Conservation (phyloP, 2,329 filamentous ascomycete species). For the Fusarium robinianum region DNA sequence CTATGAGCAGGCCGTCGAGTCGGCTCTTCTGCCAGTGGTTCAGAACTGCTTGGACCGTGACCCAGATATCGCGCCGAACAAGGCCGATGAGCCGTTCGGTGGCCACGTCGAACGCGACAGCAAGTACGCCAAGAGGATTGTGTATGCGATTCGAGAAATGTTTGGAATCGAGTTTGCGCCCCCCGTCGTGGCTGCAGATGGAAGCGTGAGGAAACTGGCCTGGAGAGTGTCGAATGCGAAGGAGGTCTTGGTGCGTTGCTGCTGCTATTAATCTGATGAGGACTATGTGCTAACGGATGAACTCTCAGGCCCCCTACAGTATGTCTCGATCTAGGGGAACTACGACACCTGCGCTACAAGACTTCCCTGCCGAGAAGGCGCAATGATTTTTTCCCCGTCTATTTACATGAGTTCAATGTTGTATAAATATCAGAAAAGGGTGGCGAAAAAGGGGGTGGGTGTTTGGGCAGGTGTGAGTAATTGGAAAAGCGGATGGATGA, state of each 20-base stretch:
- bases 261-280: not conserved
- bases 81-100: constrained; percentile 81
- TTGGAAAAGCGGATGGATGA: too few species aligned
- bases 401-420: too few species aligned
- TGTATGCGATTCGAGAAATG: constrained; percentile 95
- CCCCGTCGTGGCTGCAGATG: constrained; percentile 89
- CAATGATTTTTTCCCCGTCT: constrained; percentile 7
- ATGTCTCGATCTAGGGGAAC: constrained; percentile 69
- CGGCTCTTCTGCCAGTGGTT: constrained; percentile 78
- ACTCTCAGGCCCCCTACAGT: constrained; percentile 68
- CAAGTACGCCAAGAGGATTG: constrained; percentile 87
- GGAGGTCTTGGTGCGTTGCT: constrained; percentile 77
- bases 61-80: constrained; percentile 84
- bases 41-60: constrained; percentile 93
- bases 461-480: too few species aligned
- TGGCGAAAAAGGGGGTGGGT: too few species aligned
- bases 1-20: constrained; percentile 73
- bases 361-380: constrained; percentile 41
- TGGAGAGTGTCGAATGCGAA: constrained; percentile 97
- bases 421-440: too few species aligned
- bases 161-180: constrained; percentile 96
- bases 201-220: constrained; percentile 85
- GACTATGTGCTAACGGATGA: constrained; percentile 18
- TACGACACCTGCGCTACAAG: constrained; percentile 59
- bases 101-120: constrained; percentile 81